Conservation (phyloP, 164 flowering plant species). For the Paratinospora sagittata region DNA sequence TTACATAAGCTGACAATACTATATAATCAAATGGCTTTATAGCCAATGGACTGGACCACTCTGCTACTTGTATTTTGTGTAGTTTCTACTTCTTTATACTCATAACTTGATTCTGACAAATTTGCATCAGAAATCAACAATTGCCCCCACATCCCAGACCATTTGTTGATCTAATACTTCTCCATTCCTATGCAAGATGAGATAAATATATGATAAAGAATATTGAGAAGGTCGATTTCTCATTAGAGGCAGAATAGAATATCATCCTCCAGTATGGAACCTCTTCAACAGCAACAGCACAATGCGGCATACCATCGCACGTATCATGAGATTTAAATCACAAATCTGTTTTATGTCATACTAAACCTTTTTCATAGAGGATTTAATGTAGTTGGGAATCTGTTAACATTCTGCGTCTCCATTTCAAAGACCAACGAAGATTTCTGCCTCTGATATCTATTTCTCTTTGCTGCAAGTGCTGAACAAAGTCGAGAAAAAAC, state of each 20-base stretch:
- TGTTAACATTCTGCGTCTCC: constrained; percentile 85
- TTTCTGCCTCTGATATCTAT: constrained; percentile 84
- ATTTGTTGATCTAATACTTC: neutral
- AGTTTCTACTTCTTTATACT: neutral
- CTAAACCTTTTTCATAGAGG: constrained; percentile 24
- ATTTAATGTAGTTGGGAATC: constrained; percentile 54
- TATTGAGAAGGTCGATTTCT: neutral
- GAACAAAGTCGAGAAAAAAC: constrained; percentile 5
- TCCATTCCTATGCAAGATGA: neutral
- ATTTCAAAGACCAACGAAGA: constrained; percentile 89
- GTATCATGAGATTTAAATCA: neutral
- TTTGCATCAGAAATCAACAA: neutral
- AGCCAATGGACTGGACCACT: neutral
- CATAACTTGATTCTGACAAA: neutral
- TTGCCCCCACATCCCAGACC: neutral
- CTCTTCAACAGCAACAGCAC: neutral
- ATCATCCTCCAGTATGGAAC: neutral
- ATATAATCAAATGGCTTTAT: neutral
- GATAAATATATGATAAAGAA: neutral
- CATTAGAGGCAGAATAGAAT: neutral
- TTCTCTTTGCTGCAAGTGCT: constrained; percentile 91
- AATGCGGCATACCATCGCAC: neutral
- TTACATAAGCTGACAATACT: neutral
- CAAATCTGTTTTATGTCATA: neutral
- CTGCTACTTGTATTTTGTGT: neutral